A percentile compares a stretch with the other conserved stretches of the same genome.
phyloP scores from a whole-genome alignment of 2,329 filamentous ascomycete genomes.

The Apiospora malaysiana region DNA sequence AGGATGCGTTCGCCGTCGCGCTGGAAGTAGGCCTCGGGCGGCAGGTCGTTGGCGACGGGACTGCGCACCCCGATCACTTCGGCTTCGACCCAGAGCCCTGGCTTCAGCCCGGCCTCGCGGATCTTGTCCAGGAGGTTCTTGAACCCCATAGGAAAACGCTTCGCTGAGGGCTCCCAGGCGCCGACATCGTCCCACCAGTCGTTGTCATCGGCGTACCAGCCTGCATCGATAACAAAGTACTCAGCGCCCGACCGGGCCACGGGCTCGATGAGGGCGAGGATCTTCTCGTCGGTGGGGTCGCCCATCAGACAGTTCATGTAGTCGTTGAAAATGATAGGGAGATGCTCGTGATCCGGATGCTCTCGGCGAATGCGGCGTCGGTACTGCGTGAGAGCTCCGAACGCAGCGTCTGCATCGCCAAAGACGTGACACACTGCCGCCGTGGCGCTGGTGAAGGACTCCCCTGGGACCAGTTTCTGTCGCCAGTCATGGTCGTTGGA shows the following conservation, averaged over 20 bases:
- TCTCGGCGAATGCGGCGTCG: background rate
- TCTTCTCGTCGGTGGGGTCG: conserved; percentile 6
- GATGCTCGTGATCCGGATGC: background rate
- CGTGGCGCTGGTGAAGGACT: background rate
- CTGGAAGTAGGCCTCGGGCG: conserved; percentile 10
- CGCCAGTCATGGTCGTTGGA: background rate
- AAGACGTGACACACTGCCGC: background rate
- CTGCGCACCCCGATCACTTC: background rate
- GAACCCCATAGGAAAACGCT: conserved; percentile 4
- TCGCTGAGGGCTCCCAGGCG: background rate
- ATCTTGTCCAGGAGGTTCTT: background rate
- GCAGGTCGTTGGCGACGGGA: background rate
- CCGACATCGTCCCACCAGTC: background rate
- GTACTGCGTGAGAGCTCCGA: background rate
- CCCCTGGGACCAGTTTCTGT: background rate
- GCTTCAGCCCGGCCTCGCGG: background rate
- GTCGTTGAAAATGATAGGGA: conserved; percentile 7
- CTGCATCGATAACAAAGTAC: conserved; percentile 6
- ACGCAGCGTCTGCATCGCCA: background rate
- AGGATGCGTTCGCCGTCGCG: background rate
- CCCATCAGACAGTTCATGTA: conserved; percentile 15
- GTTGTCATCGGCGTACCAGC: conserved; percentile 6
- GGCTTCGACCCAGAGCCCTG: background rate
- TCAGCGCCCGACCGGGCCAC: background rate
- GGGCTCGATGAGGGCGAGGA: background rate